These are phyloP conservation scores for Penicillium robsamsonii DNA, from an alignment of 495 filamentous ascomycete species.

Conservation along the genomic window DNA sequence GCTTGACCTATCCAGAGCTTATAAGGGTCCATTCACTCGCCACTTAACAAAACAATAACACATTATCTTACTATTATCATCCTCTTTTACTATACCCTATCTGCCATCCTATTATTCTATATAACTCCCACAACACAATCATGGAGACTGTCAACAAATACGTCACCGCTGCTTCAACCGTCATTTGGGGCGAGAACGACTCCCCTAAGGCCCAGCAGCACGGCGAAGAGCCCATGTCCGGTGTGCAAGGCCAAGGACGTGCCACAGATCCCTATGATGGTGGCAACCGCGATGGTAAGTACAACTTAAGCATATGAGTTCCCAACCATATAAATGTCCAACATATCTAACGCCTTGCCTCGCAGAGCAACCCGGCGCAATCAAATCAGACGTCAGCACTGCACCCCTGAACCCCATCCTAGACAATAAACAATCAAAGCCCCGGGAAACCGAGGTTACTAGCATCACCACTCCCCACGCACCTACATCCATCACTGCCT, in stretches of 20 bases:
- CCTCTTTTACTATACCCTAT: not conserved
- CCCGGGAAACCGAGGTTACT: not conserved
- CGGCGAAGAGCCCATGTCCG: conserved; percentile 44
- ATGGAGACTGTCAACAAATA: conserved; percentile 44
- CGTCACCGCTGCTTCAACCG: conserved; percentile 35
- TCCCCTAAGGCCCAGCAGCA: conserved; percentile 15
- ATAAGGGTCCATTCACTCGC: not conserved
- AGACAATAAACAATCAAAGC: conserved; percentile 1
- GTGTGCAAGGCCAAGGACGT: conserved; percentile 38
- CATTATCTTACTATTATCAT: not conserved
- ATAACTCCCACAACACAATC: not conserved
- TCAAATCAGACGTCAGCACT: conserved; percentile 24
- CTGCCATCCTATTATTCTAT: not conserved
- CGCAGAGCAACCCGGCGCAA: conserved; percentile 38
- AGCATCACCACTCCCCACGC: not conserved
- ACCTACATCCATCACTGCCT: not conserved
- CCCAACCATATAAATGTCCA: not conserved
- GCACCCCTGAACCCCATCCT: conserved; percentile 19
- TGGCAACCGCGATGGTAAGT: conserved; percentile 44
- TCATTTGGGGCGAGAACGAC: conserved; percentile 34
- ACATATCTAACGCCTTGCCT: not conserved
- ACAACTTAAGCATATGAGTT: not conserved
- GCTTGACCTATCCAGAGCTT: conserved; percentile 6
- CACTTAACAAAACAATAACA: not conserved
- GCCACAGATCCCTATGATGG: conserved; percentile 44